A percentile compares a stretch with the other conserved stretches of the same genome.
Evolutionary conservation across 2,329 filamentous ascomycete genomes (phyloP).

Genomic region (Orbilia brochopaga): DNA sequence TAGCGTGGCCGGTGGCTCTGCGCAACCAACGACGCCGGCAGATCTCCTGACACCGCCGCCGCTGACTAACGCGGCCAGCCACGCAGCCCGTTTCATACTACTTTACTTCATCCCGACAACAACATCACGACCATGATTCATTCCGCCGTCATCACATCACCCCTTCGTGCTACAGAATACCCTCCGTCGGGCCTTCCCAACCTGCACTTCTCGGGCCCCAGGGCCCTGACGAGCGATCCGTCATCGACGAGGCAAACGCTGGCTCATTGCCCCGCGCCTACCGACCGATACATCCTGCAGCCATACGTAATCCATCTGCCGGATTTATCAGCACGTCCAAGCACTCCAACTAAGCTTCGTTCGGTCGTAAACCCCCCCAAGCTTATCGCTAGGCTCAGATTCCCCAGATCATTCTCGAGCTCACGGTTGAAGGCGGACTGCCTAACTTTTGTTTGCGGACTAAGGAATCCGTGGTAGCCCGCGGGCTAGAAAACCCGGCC

Average conservation of each 20-base stretch:
- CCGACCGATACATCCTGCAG: slow-evolving; percentile 2
- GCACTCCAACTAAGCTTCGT: neutral
- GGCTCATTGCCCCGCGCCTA: neutral
- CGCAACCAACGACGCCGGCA: neutral
- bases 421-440: too few relatives aligned
- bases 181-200: neutral
- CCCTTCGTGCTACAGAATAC: too few relatives aligned
- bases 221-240: neutral
- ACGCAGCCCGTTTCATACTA: too few relatives aligned
- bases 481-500: too few relatives aligned
- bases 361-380: neutral
- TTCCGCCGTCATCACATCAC: too few relatives aligned
- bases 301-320: slow-evolving; percentile 44
- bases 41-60: slow-evolving; percentile 1
- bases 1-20: neutral
- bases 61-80: neutral
- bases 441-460: too few relatives aligned
- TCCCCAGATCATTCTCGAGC: too few relatives aligned
- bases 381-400: too few relatives aligned
- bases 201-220: neutral
- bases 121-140: too few relatives aligned
- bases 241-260: slow-evolving; percentile 4
- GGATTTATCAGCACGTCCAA: slow-evolving; percentile 10
- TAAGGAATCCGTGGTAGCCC: too few relatives aligned
- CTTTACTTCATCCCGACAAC: too few relatives aligned